These are phyloP conservation scores for Dictyostelium brefeldianum DNA, from an alignment of 78 protist species.

Conservation along the genomic window DNA sequence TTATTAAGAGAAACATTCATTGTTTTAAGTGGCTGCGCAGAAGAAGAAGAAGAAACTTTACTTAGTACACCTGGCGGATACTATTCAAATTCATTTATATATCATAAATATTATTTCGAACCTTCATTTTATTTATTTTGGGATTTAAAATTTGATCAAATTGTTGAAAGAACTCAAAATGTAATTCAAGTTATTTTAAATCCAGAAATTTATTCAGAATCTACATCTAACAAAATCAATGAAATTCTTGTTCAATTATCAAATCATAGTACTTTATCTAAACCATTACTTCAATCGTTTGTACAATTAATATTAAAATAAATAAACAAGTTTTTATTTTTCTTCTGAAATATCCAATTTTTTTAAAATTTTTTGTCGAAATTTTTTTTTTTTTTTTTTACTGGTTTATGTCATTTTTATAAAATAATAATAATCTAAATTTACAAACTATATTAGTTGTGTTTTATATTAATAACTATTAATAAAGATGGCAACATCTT, in stretches of 20 bases:
- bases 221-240: no score
- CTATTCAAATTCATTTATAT: neutral
- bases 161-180: no score
- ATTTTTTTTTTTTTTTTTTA: neutral
- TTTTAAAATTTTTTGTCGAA: neutral
- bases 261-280: no score
- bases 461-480: neutral
- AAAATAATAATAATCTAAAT: neutral
- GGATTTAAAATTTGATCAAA: neutral
- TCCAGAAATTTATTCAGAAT: no score
- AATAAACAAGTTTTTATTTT: neutral
- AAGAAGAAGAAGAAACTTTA: neutral
- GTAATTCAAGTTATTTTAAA: no score
- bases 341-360: no score
- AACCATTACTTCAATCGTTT: no score
- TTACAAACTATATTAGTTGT: neutral
- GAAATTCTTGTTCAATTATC: no score
- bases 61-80: neutral
- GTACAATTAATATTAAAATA: no score
- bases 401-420: neutral
- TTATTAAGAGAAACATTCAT: neutral
- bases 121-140: neutral
- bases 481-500: constrained; percentile 12
- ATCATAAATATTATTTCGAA: neutral
- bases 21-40: neutral